These are phyloP conservation scores for Adansonia madagascariensis DNA, from an alignment of 441 rosid species.

Conservation along the genomic window DNA sequence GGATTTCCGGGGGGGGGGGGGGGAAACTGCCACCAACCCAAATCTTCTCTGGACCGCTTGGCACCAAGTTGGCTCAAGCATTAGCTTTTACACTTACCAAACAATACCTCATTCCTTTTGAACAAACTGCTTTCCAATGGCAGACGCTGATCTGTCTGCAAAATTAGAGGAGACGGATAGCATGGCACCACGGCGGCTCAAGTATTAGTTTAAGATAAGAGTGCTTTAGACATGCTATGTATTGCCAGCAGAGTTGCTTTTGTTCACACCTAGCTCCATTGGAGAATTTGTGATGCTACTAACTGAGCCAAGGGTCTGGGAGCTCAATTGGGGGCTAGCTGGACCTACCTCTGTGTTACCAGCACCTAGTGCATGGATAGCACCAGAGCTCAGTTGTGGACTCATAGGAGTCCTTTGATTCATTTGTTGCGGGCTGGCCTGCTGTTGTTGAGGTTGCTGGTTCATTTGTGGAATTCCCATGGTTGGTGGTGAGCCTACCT, in stretches of 20 bases:
- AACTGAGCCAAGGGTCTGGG: slow-evolving; percentile 90
- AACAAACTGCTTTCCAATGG: not conserved
- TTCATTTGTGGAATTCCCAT: slow-evolving; percentile 66
- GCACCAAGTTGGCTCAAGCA: not conserved
- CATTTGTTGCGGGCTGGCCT: slow-evolving; percentile 76
- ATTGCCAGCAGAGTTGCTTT: slow-evolving; percentile 74
- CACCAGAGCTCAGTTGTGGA: slow-evolving; percentile 91
- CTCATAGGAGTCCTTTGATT: slow-evolving; percentile 92
- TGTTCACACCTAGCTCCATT: slow-evolving; percentile 88
- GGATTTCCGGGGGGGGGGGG: too few species aligned
- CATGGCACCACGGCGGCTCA: not conserved
- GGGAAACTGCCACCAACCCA: too few species aligned
- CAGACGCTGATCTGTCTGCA: not conserved
- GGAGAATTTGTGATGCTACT: slow-evolving; percentile 91
- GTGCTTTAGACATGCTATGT: slow-evolving; percentile 33
- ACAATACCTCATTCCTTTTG: slow-evolving; percentile 1
- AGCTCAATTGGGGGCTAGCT: slow-evolving; percentile 94
- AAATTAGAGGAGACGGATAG: not conserved
- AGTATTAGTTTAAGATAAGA: not conserved
- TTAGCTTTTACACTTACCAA: not conserved
- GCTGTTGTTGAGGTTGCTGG: slow-evolving; percentile 47
- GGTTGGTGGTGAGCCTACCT: slow-evolving; percentile 76
- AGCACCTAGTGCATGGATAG: slow-evolving; percentile 71
- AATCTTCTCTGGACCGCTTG: not conserved
- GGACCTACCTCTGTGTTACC: slow-evolving; percentile 87